Percentiles rank a stretch among this genome's conserved stretches.
These are phyloP conservation scores for Tilletia caries DNA, from an alignment of 1,284 basidiomycete genomes.

Conservation along the genomic window DNA sequence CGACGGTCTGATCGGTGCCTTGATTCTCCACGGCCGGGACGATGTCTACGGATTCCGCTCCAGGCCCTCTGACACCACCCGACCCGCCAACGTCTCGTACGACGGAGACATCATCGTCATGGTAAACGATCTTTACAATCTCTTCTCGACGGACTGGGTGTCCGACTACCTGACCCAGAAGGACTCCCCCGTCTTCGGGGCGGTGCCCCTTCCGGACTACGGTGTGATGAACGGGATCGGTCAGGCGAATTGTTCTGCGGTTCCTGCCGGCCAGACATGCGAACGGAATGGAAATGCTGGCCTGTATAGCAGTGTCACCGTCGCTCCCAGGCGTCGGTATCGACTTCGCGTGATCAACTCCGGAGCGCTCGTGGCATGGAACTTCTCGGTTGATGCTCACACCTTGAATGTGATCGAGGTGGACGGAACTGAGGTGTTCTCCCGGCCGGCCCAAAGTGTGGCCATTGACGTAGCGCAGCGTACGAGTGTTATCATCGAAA, in stretches of 20 bases:
- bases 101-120: slow-evolving; percentile 44
- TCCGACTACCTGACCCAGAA: slow-evolving; percentile 27
- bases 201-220: slow-evolving; percentile 54
- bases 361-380: slow-evolving; percentile 22
- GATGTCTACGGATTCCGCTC: slow-evolving; percentile 37
- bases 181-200: slow-evolving; percentile 38
- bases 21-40: slow-evolving; percentile 47
- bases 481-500: too few relatives aligned
- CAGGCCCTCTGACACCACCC: background rate
- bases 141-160: slow-evolving; percentile 30
- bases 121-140: slow-evolving; percentile 42
- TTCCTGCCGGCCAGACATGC: background rate
- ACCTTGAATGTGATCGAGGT: slow-evolving; percentile 59
- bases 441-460: too few relatives aligned
- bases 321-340: slow-evolving; percentile 49
- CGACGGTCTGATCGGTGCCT: slow-evolving; percentile 22
- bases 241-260: slow-evolving; percentile 51
- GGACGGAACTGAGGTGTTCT: slow-evolving; percentile 59
- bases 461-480: too few relatives aligned
- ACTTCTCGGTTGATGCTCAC: slow-evolving; percentile 58
- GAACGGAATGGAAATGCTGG: background rate
- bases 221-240: slow-evolving; percentile 62
- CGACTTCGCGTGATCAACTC: background rate
- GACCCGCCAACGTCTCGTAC: slow-evolving; percentile 40
- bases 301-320: slow-evolving; percentile 20